These are phyloP conservation scores for Podaxis mareebaensis DNA, from an alignment of 768 basidiomycete species.

Conservation along the genomic window DNA sequence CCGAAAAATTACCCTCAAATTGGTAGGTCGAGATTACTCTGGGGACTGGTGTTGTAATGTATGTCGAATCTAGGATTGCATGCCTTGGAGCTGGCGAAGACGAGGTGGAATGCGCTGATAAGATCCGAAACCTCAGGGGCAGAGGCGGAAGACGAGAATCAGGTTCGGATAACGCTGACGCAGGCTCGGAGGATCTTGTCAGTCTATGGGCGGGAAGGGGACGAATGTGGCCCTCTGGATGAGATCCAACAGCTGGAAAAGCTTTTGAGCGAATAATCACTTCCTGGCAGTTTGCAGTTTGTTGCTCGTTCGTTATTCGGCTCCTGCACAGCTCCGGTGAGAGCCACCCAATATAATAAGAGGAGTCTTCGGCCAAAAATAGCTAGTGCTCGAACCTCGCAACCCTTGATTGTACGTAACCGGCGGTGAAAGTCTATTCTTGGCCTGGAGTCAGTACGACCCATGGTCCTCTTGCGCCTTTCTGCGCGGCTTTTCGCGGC, in stretches of 20 bases:
- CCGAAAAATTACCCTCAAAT: constrained; percentile 82
- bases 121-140: constrained; percentile 26
- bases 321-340: too few species aligned
- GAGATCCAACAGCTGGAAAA: constrained; percentile 49
- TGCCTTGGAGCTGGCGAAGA: constrained; percentile 73
- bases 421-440: not conserved
- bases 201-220: constrained; percentile 63
- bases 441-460: not conserved
- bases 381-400: not conserved
- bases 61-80: constrained; percentile 62
- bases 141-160: constrained; percentile 25
- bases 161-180: constrained; percentile 37
- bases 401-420: not conserved
- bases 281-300: not conserved
- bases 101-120: constrained; percentile 67
- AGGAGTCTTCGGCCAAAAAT: not conserved
- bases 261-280: constrained; percentile 33
- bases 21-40: constrained; percentile 43
- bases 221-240: constrained; percentile 56
- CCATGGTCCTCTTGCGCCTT: not conserved
- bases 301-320: too few species aligned
- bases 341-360: too few species aligned
- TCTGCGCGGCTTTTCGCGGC: not conserved
- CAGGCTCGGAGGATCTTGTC: constrained; percentile 42
- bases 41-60: not conserved